These are phyloP conservation scores for Dothideomycetes sp. DNA, from an alignment of 2,329 filamentous ascomycete species.

Conservation along the genomic window DNA sequence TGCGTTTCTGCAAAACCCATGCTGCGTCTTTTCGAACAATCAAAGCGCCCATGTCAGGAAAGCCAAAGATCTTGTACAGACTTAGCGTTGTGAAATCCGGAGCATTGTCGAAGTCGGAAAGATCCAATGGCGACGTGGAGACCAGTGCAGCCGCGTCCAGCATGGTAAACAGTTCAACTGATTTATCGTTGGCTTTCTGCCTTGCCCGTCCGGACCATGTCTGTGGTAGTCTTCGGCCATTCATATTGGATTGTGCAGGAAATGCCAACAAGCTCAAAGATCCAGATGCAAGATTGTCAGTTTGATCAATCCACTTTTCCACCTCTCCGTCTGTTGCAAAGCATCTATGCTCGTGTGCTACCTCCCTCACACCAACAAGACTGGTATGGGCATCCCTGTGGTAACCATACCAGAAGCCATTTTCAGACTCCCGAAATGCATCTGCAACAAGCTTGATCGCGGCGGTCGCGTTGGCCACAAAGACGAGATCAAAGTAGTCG, in stretches of 20 bases:
- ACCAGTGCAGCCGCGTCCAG: slow-evolving; percentile 76
- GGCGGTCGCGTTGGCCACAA: slow-evolving; percentile 86
- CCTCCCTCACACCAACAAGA: slow-evolving; percentile 64
- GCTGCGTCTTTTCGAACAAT: slow-evolving; percentile 66
- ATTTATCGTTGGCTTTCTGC: slow-evolving; percentile 26
- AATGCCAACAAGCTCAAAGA: slow-evolving; percentile 57
- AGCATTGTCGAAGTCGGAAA: slow-evolving; percentile 48
- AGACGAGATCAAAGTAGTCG: slow-evolving; percentile 74
- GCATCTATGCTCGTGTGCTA: slow-evolving; percentile 56
- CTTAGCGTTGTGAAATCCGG: slow-evolving; percentile 84
- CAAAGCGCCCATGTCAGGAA: slow-evolving; percentile 79
- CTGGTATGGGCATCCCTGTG: slow-evolving; percentile 82
- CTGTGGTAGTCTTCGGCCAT: slow-evolving; percentile 64
- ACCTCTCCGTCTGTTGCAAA: slow-evolving; percentile 54
- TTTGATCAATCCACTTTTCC: slow-evolving; percentile 47
- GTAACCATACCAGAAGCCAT: slow-evolving; percentile 71
- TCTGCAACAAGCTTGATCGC: slow-evolving; percentile 81
- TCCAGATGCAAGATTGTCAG: slow-evolving; percentile 25
- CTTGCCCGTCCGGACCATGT: slow-evolving; percentile 46
- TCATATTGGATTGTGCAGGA: slow-evolving; percentile 88
- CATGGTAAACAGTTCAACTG: slow-evolving; percentile 45
- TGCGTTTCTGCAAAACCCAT: slow-evolving; percentile 49
- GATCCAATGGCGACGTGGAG: slow-evolving; percentile 64
- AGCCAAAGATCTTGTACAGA: slow-evolving; percentile 95
- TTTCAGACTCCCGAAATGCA: slow-evolving; percentile 53